Conservation (phyloP, 1,284 basidiomycete genomes). For the Crepidotus sp. region DNA sequence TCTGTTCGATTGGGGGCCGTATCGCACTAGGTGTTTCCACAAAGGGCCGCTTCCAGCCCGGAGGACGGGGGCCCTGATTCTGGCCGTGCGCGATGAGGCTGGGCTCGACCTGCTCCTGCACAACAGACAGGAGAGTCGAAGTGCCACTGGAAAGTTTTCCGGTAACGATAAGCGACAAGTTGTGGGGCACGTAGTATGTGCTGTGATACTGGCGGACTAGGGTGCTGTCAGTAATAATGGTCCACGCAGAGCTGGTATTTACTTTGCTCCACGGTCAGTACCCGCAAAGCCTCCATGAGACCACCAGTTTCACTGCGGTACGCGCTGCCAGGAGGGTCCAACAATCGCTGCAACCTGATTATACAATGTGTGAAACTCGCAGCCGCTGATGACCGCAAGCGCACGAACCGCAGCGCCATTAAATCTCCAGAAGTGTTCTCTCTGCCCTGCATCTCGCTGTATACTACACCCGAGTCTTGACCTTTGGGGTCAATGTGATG, state of each 20-base stretch:
- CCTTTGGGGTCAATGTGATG: constrained; percentile 90
- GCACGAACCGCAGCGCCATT: constrained; percentile 71
- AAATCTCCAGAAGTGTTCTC: constrained; percentile 89
- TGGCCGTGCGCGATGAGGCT: constrained; percentile 69
- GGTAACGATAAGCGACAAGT: constrained; percentile 76
- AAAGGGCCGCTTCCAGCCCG: constrained; percentile 91
- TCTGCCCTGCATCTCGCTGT: constrained; percentile 97
- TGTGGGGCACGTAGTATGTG: constrained; percentile 92
- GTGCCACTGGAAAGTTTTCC: constrained; percentile 74
- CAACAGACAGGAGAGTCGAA: constrained; percentile 59
- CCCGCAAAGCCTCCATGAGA: constrained; percentile 84
- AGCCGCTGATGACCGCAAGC: not conserved
- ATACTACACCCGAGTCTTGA: constrained; percentile 93
- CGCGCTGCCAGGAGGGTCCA: constrained; percentile 79
- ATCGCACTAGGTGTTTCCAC: constrained; percentile 76
- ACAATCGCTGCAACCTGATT: constrained; percentile 62
- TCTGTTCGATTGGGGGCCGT: constrained; percentile 48
- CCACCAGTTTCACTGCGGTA: constrained; percentile 98
- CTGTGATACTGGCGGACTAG: constrained; percentile 85
- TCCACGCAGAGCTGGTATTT: constrained; percentile 22
- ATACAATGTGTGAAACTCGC: constrained; percentile 11
- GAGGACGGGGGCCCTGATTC: constrained; percentile 54
- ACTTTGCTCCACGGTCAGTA: constrained; percentile 89
- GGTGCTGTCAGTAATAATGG: constrained; percentile 13
- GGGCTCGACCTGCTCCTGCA: constrained; percentile 79